phyloP scores from a whole-genome alignment of 495 filamentous ascomycete species.

The Glutinoglossum americanum region DNA sequence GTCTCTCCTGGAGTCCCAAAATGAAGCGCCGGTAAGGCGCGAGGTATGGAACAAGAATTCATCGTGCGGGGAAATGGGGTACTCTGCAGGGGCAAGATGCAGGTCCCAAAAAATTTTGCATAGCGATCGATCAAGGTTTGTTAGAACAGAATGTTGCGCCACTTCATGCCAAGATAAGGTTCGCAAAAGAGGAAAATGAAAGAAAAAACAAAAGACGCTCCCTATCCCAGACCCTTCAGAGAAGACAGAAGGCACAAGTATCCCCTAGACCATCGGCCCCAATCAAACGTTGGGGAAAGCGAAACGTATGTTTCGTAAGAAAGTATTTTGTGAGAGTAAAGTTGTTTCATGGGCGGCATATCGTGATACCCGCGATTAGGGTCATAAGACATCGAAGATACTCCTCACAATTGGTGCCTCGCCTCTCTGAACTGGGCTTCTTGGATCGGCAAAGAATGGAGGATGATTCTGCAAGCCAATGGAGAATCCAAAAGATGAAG shows the following conservation, averaged over 20 bases:
- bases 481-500: conserved; percentile 7
- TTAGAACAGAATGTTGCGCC: neutral
- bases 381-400: conserved; percentile 29
- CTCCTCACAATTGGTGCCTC: conserved; percentile 44
- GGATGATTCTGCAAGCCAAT: conserved; percentile 1
- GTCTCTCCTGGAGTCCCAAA: neutral
- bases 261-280: neutral
- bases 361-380: neutral
- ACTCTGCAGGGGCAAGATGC: neutral
- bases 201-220: neutral
- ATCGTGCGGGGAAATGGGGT: neutral
- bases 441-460: conserved; percentile 29
- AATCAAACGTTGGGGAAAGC: neutral
- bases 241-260: neutral
- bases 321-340: neutral
- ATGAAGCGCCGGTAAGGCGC: neutral
- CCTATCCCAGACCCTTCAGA: neutral
- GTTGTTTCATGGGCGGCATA: neutral
- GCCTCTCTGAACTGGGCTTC: conserved; percentile 40
- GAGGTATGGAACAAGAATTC: neutral
- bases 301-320: neutral
- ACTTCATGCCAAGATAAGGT: neutral
- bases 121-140: neutral
- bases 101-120: neutral
- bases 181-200: neutral